Conservation (phyloP, 768 basidiomycete genomes). For the Mycena capillaripes region DNA sequence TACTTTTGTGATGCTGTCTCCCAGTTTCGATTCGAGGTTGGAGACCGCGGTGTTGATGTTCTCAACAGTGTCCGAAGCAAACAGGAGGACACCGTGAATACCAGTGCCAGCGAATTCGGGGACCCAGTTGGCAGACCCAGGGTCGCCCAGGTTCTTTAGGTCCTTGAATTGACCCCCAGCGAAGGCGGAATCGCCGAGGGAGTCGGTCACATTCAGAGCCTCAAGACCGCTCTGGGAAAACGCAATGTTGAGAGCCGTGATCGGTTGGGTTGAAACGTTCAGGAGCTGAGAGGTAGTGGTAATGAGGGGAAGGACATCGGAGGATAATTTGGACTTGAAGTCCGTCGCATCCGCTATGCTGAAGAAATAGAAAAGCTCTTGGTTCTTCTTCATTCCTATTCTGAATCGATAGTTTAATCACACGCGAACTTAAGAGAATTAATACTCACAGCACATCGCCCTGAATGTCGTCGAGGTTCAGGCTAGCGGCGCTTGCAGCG, state of each 20-base stretch:
- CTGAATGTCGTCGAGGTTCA: too few species aligned
- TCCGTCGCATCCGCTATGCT: conserved; percentile 56
- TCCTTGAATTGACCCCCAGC: too few species aligned
- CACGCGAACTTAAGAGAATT: background rate
- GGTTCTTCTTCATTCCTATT: conserved; percentile 68
- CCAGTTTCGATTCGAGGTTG: background rate
- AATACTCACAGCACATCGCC: background rate
- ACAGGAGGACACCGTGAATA: background rate
- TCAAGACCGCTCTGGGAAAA: too few species aligned
- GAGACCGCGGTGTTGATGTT: background rate
- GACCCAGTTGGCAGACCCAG: too few species aligned
- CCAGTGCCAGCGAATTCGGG: too few species aligned
- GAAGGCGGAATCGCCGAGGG: too few species aligned
- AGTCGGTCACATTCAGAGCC: too few species aligned
- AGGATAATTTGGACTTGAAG: conserved; percentile 58
- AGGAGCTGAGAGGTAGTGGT: conserved; percentile 60
- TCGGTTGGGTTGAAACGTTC: conserved; percentile 40
- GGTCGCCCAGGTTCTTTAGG: too few species aligned
- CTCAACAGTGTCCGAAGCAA: background rate
- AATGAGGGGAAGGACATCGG: conserved; percentile 56
- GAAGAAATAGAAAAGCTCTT: conserved; percentile 66
- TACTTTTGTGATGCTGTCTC: background rate
- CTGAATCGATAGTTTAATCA: conserved; percentile 41
- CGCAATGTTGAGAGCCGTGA: too few species aligned
- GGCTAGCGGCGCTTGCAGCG: too few species aligned